Base-by-base conservation (phyloP, 2,329 filamentous ascomycete species). In the Ceratocystis variospora region DNA sequence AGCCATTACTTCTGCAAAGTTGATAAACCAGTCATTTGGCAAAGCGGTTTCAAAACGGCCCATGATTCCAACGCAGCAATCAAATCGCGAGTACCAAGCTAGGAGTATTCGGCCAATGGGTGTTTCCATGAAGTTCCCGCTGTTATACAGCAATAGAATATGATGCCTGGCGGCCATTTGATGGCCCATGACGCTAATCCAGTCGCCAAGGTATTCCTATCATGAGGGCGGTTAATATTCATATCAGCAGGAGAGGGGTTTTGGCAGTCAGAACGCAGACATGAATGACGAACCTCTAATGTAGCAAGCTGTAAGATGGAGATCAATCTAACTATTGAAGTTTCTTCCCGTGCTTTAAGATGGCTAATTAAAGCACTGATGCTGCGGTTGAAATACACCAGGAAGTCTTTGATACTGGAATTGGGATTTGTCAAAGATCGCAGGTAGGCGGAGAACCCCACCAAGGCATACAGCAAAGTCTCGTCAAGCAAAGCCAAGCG, bases 181-280 rank as follows among this genome's bases (percentile, higher is more conserved):
- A 73, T 97, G 94, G 25, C 91, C 89, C 76, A 94, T 87, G 17
- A 97, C 79, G 71, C 95, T 96, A 64, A 95, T 85, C 91, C 91
- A 97, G 73, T 99, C 94, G 12, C 94, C 94, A 59, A 97, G 81
- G 71, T 91, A 95, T 76, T 97, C 94, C 90, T 96, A 71, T 7
- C 25, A 28, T 3, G 7, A 72, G n/a, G 69, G 65, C 65, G 62
- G 46, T 37, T 44, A 1, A 17, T 17, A 67, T 71, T 63, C 71
- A 68, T 33, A 17, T 62, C 28, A 53, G 8, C 25, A 10, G 15
- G 41, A 46, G 50, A 7, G 5, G 64, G 15, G 48, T 46, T 33
- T n/a, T 7, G 28, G 31, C 59, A 19, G 41, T 37, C 17, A 59
- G 2, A 22, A 10, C 12, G 19, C 3, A 22, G 22, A 1, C 10